Conservation (phyloP, 495 filamentous ascomycete genomes). For the Aspergillus avenaceus region DNA sequence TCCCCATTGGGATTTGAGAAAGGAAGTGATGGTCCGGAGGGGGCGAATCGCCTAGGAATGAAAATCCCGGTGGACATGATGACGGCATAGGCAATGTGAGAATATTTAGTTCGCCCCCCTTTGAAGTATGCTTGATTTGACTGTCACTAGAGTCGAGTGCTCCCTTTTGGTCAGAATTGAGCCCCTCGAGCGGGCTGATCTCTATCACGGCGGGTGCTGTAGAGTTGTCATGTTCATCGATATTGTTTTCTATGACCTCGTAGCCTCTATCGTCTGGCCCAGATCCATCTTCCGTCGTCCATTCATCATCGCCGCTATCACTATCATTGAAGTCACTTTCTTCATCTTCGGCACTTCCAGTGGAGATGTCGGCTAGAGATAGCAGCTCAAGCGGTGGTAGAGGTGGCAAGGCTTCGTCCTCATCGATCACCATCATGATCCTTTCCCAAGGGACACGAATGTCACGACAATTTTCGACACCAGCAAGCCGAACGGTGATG, state of each 20-base stretch:
- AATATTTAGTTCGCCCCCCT: background rate
- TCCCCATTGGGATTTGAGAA: slow-evolving; percentile 3
- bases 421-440: slow-evolving; percentile 34
- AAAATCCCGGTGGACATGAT: slow-evolving; percentile 32
- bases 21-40: slow-evolving; percentile 49
- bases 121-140: background rate
- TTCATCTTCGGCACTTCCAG: slow-evolving; percentile 31
- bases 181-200: background rate
- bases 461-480: slow-evolving; percentile 41
- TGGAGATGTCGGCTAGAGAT: background rate
- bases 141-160: background rate
- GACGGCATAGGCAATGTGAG: slow-evolving; percentile 18
- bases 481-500: slow-evolving; percentile 51
- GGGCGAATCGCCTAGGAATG: slow-evolving; percentile 37
- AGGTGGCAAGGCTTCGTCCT: slow-evolving; percentile 16
- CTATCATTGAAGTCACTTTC: slow-evolving; percentile 31
- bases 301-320: slow-evolving; percentile 29
- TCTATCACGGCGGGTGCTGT: slow-evolving; percentile 15
- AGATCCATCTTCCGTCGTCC: slow-evolving; percentile 22
- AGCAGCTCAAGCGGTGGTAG: background rate
- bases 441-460: slow-evolving; percentile 44
- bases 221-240: slow-evolving; percentile 7
- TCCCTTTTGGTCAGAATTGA: background rate
- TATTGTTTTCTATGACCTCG: background rate
- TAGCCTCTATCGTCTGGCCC: background rate